Base-by-base conservation (phyloP, 768 basidiomycete genomes). In the Macrocybe gigantea region DNA sequence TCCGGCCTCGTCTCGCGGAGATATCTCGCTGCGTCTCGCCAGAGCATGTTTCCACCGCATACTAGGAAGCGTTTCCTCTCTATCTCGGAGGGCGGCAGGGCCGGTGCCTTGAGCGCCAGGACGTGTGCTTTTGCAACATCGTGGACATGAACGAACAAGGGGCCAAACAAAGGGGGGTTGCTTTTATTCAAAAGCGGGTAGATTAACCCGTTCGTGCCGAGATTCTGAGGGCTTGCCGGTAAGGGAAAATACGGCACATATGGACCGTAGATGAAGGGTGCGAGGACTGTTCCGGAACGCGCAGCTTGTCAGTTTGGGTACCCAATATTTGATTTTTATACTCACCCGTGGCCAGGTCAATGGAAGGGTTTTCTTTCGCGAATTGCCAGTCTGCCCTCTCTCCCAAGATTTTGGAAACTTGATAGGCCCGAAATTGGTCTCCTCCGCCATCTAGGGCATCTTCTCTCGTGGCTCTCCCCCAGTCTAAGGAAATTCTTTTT, bases 381-480 rank as follows among this genome's bases (percentile, higher is more conserved):
- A 63, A 71, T n/a, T 64, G 57, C 71, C 71, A 72, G 1, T 66
- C 62, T 1, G 64, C 66, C 12, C 56, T 56, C 54, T 75, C 72
- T 0, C 69, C 65, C 4, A 66, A 51, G 1, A 56, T 63, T 53
- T 75, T 75, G n/a, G 69, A 56, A 5, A 61, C 64, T 6, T 49
- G 40, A 50, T 75, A 75, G 11, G 57, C 58, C 32, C 51, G 43
- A 36, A 63, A 42, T 3, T 56, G 56, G 11, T 55, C 49, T 12
- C 51, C 22, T 22, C 45, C 45, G 36, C 51, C 50, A 5, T 36
- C 44, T 5, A 70, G 44, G 9, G 64, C 63, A 15, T 64, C 56
- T 40, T 69, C 64, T 30, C 50, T 51, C 5, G 64, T 65, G 6
- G 56, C 53, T 1, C 58, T 49, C 34, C 59, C 63, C 70, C 68